Base-by-base conservation (phyloP, 1,284 basidiomycete genomes). In the Chalciporus piperatoides region DNA sequence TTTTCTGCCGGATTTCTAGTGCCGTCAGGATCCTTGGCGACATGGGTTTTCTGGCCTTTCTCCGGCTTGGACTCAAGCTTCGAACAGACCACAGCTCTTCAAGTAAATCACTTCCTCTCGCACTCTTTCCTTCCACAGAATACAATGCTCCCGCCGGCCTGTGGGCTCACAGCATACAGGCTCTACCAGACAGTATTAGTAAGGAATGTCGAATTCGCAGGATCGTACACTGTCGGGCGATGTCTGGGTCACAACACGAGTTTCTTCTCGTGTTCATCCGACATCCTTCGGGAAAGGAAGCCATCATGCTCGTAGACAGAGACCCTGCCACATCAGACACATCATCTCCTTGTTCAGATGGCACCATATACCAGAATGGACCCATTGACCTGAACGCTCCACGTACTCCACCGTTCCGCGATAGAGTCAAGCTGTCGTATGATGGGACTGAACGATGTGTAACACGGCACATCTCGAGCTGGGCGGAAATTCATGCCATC, bases 201-300 rank as follows among this genome's bases (percentile, higher is more conserved):
- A 28, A 38, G 4, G 33, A 24, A 4, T 58, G 48, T 38, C 57
- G 57, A 12, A 23, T 58, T 25, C 41, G 47, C 19, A 51, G 46
- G 24, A 43, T 58, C 48, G 44, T 53, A 10, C 57, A 58, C 15
- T 58, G 49, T 23, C 47, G 48, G 12, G 30, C 36, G 11, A 51
- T 19, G 8, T 43, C 33, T 2, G 32, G 46, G 21, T 36, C 44
- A 3, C 42, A 21, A 11, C 41, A 46, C 32, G 56, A 56, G 24
- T 58, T 58, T n/a, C 24, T 56, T 7, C 44, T 58, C 21, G 46
- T 58, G 9, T 45, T 44, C 24, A 19, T 56, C 12, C 42, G 41
- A 12, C 53, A 58, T 45, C 48, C 53, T 9, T 55, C 53, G 1
- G 53, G 51, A 7, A 53, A 44, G 28, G 45, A 44, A 4, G 53